Evolutionary conservation across 495 filamentous ascomycete species (phyloP).

Genomic region (Jackrogersella minutella): DNA sequence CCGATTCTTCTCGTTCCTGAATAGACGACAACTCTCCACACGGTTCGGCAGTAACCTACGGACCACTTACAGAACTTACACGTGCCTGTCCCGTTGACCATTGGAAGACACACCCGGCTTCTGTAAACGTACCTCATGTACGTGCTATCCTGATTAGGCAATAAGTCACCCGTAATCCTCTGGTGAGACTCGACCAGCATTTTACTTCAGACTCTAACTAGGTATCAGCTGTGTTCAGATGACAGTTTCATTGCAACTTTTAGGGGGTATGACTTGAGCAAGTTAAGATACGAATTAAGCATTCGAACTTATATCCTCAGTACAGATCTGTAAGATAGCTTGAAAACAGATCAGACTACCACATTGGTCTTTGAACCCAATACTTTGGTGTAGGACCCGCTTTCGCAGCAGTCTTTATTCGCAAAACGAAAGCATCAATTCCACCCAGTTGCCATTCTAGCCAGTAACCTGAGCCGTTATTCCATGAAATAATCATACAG

Average conservation of each 20-base stretch:
- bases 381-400: neutral
- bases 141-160: slow-evolving; percentile 19
- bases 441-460: slow-evolving; percentile 3
- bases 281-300: neutral
- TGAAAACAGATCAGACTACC: neutral
- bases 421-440: neutral
- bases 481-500: slow-evolving; percentile 25
- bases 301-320: neutral
- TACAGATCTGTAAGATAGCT: neutral
- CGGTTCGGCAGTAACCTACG: slow-evolving; percentile 27
- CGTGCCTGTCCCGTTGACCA: neutral
- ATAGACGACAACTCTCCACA: slow-evolving; percentile 12
- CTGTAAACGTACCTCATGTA: neutral
- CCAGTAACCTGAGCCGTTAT: slow-evolving; percentile 15
- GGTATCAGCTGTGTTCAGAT: slow-evolving; percentile 11
- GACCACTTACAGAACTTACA: neutral
- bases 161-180: slow-evolving; percentile 21
- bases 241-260: slow-evolving; percentile 21
- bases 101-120: neutral
- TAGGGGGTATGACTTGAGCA: slow-evolving; percentile 4
- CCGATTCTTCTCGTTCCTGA: slow-evolving; percentile 20
- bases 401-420: neutral
- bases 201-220: neutral
- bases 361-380: neutral
- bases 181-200: slow-evolving; percentile 25